phyloP scores from a whole-genome alignment of 129 eudicot genomes.

The Flaveria ramosissima region DNA sequence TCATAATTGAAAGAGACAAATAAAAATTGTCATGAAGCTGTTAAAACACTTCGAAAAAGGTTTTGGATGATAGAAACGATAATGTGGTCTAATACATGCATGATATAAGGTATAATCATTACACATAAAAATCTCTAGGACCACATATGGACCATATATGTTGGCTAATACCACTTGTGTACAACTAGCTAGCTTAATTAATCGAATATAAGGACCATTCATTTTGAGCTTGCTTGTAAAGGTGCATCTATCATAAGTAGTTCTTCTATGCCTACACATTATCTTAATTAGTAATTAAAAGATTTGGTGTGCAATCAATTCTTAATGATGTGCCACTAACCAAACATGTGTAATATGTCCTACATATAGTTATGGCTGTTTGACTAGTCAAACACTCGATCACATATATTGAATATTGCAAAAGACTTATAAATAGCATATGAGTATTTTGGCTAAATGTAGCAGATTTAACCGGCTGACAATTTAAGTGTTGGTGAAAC shows the following conservation, averaged over 20 bases:
- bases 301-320: constrained; percentile 27
- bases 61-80: constrained; percentile 20
- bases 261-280: background rate
- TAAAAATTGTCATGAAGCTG: constrained; percentile 6
- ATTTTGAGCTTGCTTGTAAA: constrained; percentile 42
- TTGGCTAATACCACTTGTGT: constrained; percentile 39
- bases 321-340: constrained; percentile 35
- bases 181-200: constrained; percentile 30
- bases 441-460: background rate
- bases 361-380: background rate
- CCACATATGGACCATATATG: constrained; percentile 37
- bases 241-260: constrained; percentile 32
- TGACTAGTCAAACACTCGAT: background rate
- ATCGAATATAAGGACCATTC: constrained; percentile 34
- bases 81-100: constrained; percentile 35
- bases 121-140: constrained; percentile 32
- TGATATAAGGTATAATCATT: constrained; percentile 35
- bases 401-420: background rate
- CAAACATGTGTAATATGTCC: constrained; percentile 13
- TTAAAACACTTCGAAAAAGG: constrained; percentile 10
- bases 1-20: background rate
- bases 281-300: constrained; percentile 21
- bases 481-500: background rate
- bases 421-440: background rate
- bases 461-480: background rate